Percentiles rank a stretch among this genome's conserved stretches.
phyloP scores from a whole-genome alignment of 1,139 yeast species.

The Taiozyma sp. region DNA sequence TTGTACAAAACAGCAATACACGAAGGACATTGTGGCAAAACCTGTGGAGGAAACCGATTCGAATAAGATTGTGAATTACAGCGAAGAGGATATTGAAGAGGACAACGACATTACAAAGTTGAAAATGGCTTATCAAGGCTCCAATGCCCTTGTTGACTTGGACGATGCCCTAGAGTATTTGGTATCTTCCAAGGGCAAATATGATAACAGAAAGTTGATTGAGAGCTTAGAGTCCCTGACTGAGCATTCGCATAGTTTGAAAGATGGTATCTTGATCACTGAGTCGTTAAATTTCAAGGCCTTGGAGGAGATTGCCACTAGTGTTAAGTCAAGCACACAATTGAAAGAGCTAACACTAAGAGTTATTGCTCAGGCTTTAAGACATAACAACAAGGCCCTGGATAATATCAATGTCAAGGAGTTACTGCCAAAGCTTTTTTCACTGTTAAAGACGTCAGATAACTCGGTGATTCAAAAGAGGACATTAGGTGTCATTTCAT shows the following conservation, averaged over 20 bases:
- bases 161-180: constrained; percentile 16
- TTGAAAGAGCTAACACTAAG: constrained; percentile 44
- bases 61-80: constrained; percentile 12
- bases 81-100: constrained; percentile 12
- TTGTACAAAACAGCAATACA: constrained; percentile 14
- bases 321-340: constrained; percentile 7
- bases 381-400: constrained; percentile 72
- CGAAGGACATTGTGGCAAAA: constrained; percentile 3
- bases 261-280: constrained; percentile 22
- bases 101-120: constrained; percentile 16
- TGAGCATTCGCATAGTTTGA: constrained; percentile 23
- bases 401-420: constrained; percentile 23
- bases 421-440: constrained; percentile 20
- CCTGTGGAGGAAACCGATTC: constrained; percentile 15
- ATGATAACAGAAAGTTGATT: constrained; percentile 1
- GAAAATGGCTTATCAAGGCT: constrained; percentile 16
- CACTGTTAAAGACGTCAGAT: constrained; percentile 15
- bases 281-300: constrained; percentile 9
- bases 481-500: constrained; percentile 43
- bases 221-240: constrained; percentile 17
- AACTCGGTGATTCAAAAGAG: constrained; percentile 38
- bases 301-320: constrained; percentile 8
- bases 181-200: background rate
- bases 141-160: constrained; percentile 12
- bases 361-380: constrained; percentile 51